Conservation (phyloP, 129 eudicot species). For the Helianthus tuberosus region DNA sequence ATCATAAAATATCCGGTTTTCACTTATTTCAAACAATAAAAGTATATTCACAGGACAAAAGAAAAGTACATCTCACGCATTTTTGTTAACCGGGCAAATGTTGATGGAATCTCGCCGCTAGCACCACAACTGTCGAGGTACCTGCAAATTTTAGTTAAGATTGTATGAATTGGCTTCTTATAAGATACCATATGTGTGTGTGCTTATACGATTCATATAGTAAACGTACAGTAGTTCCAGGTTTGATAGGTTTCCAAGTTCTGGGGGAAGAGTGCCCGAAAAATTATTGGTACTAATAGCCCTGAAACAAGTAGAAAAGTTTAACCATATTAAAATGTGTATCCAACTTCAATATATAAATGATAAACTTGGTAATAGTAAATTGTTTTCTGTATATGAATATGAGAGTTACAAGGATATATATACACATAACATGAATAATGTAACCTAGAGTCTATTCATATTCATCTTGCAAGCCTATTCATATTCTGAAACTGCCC, state of each 20-base stretch:
- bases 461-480: too few species aligned
- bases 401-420: too few species aligned
- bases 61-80: constrained; percentile 50
- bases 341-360: neutral
- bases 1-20: neutral
- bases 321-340: neutral
- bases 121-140: constrained; percentile 63
- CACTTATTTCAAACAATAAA: neutral
- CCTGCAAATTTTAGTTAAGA: constrained; percentile 37
- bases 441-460: too few species aligned
- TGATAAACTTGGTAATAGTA: too few species aligned
- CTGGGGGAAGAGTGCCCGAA: constrained; percentile 72
- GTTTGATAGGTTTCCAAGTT: constrained; percentile 59
- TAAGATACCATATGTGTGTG: neutral
- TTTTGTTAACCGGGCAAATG: constrained; percentile 56
- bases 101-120: constrained; percentile 64
- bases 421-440: too few species aligned
- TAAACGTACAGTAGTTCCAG: constrained; percentile 49
- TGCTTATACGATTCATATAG: constrained; percentile 6
- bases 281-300: constrained; percentile 63
- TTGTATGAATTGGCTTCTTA: constrained; percentile 16
- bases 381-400: too few species aligned
- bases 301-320: constrained; percentile 41
- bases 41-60: constrained; percentile 1
- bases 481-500: too few species aligned